A percentile compares a stretch with the other conserved stretches of the same genome.
Conservation (phyloP, 2,329 filamentous ascomycete genomes). For the Xylariaceae sp. region DNA sequence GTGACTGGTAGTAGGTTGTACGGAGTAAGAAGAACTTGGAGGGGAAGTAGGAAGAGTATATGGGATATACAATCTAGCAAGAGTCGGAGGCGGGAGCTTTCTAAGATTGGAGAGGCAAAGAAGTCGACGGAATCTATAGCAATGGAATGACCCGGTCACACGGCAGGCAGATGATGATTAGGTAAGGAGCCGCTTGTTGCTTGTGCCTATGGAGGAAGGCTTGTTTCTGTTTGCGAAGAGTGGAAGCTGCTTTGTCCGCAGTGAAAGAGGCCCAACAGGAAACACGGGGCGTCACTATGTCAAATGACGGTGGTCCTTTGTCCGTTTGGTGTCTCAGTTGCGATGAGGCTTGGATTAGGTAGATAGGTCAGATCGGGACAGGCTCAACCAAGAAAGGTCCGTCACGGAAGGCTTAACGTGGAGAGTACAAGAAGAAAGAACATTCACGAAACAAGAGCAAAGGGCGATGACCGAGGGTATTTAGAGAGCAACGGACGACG, state of each 20-base stretch:
- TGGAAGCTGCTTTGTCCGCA: conserved; percentile 18
- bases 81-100: conserved; percentile 3
- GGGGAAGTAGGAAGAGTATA: background rate
- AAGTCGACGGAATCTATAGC: background rate
- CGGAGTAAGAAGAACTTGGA: conserved; percentile 1
- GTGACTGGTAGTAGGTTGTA: conserved; percentile 4
- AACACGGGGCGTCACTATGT: conserved; percentile 13
- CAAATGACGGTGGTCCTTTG: conserved; percentile 21
- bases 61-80: conserved; percentile 12
- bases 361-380: background rate
- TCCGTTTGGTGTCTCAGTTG: background rate
- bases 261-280: conserved; percentile 5
- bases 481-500: background rate
- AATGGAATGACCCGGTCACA: conserved; percentile 20
- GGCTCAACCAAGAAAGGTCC: background rate
- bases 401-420: no score
- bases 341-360: background rate
- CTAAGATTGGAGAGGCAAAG: conserved; percentile 16
- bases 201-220: conserved; percentile 17
- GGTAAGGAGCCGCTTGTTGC: conserved; percentile 21
- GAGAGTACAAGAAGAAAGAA: background rate
- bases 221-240: conserved; percentile 20
- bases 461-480: background rate
- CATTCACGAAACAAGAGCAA: background rate
- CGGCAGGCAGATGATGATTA: conserved; percentile 23